A percentile compares a stretch with the other conserved stretches of the same genome.
Conservation (phyloP, 2,329 filamentous ascomycete genomes). For the Colletotrichum sansevieriae region DNA sequence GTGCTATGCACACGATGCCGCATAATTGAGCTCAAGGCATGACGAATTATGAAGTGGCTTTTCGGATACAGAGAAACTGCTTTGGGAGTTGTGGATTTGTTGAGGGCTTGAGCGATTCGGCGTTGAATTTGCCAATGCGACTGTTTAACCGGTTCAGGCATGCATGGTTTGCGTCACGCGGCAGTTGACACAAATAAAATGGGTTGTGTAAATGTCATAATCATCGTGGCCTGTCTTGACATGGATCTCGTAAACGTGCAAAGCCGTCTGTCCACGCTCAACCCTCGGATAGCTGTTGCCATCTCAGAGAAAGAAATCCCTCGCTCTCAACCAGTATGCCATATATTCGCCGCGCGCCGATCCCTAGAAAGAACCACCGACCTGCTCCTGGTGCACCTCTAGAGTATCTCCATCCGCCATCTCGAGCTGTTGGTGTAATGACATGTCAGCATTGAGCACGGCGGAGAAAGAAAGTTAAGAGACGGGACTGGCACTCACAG, state of each 20-base stretch:
- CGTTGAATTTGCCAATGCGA: background rate
- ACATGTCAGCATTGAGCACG: slow-evolving; percentile 42
- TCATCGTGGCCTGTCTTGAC: slow-evolving; percentile 37
- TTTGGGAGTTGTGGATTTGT: slow-evolving; percentile 2
- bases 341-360: background rate
- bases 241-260: slow-evolving; percentile 2
- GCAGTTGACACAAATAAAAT: slow-evolving; percentile 16
- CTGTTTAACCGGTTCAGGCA: background rate
- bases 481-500: slow-evolving; percentile 70
- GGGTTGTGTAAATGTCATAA: slow-evolving; percentile 35
- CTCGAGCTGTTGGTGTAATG: slow-evolving; percentile 75
- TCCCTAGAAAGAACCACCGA: slow-evolving; percentile 71
- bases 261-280: slow-evolving; percentile 24
- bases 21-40: slow-evolving; percentile 69
- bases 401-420: slow-evolving; percentile 97
- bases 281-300: slow-evolving; percentile 17
- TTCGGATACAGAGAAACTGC: background rate
- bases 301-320: slow-evolving; percentile 25
- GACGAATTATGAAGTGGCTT: slow-evolving; percentile 41
- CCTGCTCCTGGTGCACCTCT: slow-evolving; percentile 98
- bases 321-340: slow-evolving; percentile 14
- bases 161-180: background rate
- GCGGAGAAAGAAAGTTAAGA: background rate
- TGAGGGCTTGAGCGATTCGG: background rate
- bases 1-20: slow-evolving; percentile 74